Evolutionary conservation across 495 filamentous ascomycete species (phyloP), one percentile per base, ranked within the genome.

Genomic region (Terfezia boudieri): DNA sequence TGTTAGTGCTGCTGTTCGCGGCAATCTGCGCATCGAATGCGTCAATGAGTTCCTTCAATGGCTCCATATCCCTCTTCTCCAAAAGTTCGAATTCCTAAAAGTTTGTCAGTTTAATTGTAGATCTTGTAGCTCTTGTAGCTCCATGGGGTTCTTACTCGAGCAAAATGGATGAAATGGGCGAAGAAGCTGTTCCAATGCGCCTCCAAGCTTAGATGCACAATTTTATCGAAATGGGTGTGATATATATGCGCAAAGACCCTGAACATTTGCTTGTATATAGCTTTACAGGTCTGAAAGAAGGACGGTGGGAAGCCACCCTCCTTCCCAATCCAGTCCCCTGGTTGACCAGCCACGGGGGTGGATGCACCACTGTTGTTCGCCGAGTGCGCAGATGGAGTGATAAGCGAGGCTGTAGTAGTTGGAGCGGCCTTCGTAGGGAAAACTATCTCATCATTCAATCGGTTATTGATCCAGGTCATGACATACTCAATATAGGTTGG

Each of bases 221-320:
- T 78, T 56, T 78, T 74, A 52, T 76, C 65, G 71, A 76, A 81
- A 67, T 81, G 77, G 6, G 74, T 73, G 58, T 80, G 77, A 61
- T 81, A 81, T 35, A 81, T 68, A 66, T 86, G 82, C 8, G 82
- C 81, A 61, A 85, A 86, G 66, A 81, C 80, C 50, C 82, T 79
- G 69, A 84, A 82, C 76, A 86, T 86, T 66, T 86, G 82, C 66
- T 82, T 81, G 71, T 81, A 83, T 63, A 84, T 82, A 53, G 76
- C 80, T 61, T 78, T 79, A 64, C 78, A 77, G 57, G 84, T 81
- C 55, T 73, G 71, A 64, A 81, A 77, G 64, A 83, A 84, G n/a
- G 71, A 73, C 60, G 76, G 78, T 1, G 82, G 82, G 66, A 86
- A 86, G 17, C 82, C 81, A 48, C 76, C 78, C n/a, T 74, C 72